phyloP scores from a whole-genome alignment of 768 basidiomycete species.

The Tylopilus balloui region DNA sequence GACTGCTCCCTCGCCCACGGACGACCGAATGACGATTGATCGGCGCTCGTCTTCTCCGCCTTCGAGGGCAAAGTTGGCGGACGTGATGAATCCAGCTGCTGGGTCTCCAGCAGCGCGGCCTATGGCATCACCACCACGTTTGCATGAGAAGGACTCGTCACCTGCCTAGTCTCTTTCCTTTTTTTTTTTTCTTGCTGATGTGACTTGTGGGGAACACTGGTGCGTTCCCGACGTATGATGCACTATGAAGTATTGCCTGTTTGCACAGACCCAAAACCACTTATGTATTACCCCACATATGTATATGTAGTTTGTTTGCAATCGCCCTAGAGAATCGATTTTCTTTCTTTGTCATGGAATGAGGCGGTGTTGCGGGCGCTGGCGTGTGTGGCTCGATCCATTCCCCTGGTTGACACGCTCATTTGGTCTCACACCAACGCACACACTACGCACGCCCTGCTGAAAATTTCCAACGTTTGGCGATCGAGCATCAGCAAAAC shows the following conservation, averaged over 20 bases:
- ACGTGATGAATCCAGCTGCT: conserved; percentile 45
- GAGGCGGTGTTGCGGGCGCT: too few relatives aligned
- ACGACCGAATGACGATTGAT: conserved; percentile 33
- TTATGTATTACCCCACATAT: conserved; percentile 29
- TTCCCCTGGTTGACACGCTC: not conserved
- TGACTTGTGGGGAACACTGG: conserved; percentile 1
- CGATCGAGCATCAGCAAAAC: not conserved
- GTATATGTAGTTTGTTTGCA: conserved; percentile 26
- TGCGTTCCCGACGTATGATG: too few relatives aligned
- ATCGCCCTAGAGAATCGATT: conserved; percentile 12
- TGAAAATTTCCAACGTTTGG: too few relatives aligned
- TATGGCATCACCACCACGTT: conserved; percentile 51
- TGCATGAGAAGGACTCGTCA: conserved; percentile 30
- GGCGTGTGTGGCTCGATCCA: not conserved
- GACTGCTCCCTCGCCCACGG: conserved; percentile 50
- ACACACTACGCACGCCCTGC: too few relatives aligned
- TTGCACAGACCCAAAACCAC: conserved; percentile 17
- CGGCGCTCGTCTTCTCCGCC: conserved; percentile 47
- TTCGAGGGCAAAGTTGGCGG: conserved; percentile 49
- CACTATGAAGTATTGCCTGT: conserved; percentile 23
- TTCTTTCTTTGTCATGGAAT: not conserved
- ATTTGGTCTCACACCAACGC: not conserved
- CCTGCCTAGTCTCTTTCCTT: conserved; percentile 18
- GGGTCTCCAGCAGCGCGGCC: conserved; percentile 51
- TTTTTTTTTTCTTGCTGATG: conserved; percentile 12